These are phyloP conservation scores for Pleomassaria siparia DNA, from an alignment of 2,329 filamentous ascomycete species.

Conservation along the genomic window DNA sequence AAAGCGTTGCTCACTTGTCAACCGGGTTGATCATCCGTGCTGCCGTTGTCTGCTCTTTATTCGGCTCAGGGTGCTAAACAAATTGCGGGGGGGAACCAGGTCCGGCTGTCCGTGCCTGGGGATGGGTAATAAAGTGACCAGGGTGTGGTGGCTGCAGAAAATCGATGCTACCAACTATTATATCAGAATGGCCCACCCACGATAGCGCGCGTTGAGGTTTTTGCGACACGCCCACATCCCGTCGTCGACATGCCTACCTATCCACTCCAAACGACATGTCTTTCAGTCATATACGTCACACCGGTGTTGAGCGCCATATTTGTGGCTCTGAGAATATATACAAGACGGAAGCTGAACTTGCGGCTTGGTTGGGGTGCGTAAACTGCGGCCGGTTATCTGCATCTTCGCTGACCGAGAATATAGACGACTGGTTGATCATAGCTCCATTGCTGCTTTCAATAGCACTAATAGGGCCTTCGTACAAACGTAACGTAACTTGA, in stretches of 20 bases:
- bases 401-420: conserved; percentile 17
- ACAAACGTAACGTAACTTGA: conserved; percentile 30
- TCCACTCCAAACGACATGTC: conserved; percentile 41
- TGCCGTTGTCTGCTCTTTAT: conserved; percentile 17
- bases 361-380: conserved; percentile 40
- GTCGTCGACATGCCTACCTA: conserved; percentile 40
- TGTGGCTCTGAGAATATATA: conserved; percentile 40
- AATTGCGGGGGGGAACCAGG: conserved; percentile 20
- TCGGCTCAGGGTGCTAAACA: conserved; percentile 19
- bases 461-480: conserved; percentile 40
- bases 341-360: conserved; percentile 39
- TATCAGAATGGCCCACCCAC: conserved; percentile 32
- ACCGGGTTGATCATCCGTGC: conserved; percentile 21
- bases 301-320: conserved; percentile 37
- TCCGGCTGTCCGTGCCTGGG: conserved; percentile 17
- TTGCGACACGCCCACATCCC: conserved; percentile 27
- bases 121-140: conserved; percentile 11
- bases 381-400: conserved; percentile 4
- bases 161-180: conserved; percentile 18
- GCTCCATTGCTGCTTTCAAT: conserved; percentile 38
- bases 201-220: conserved; percentile 30
- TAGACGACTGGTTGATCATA: conserved; percentile 45
- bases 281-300: conserved; percentile 40
- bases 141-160: conserved; percentile 18
- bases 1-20: conserved; percentile 7